A percentile compares a stretch with the other conserved stretches of the same genome.
phyloP scores from a whole-genome alignment of 2,329 filamentous ascomycete species.

The Colletotrichum navitas region DNA sequence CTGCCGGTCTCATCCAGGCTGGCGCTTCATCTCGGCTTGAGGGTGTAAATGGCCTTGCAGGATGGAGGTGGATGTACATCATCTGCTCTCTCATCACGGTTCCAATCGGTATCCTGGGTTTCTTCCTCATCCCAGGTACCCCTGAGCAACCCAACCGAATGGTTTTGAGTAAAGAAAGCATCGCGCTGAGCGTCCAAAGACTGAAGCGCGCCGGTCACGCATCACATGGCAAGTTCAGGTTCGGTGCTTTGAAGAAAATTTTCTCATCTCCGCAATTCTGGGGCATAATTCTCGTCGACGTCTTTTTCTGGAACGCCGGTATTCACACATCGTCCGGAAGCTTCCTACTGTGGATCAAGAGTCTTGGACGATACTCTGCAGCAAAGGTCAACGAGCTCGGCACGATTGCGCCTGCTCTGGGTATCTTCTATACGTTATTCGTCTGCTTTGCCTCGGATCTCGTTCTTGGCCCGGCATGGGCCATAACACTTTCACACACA shows the following conservation, averaged over 20 bases:
- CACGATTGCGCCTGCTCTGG: constrained; percentile 38
- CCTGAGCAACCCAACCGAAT: constrained; percentile 49
- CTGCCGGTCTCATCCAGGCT: constrained; percentile 58
- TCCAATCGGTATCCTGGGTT: constrained; percentile 54
- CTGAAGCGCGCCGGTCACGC: constrained; percentile 58
- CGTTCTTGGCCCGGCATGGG: constrained; percentile 52
- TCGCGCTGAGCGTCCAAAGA: constrained; percentile 45
- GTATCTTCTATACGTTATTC: constrained; percentile 34
- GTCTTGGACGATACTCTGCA: constrained; percentile 55
- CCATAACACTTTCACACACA: constrained; percentile 20
- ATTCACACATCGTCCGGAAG: constrained; percentile 53
- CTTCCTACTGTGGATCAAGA: constrained; percentile 57
- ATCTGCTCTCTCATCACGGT: constrained; percentile 59
- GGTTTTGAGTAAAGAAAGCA: constrained; percentile 47
- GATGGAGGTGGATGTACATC: constrained; percentile 63
- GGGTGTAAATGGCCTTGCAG: constrained; percentile 54
- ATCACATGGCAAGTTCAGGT: constrained; percentile 53
- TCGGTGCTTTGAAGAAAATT: constrained; percentile 51
- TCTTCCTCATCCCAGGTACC: constrained; percentile 54
- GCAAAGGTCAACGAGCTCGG: constrained; percentile 66
- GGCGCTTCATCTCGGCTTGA: constrained; percentile 59
- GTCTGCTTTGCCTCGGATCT: constrained; percentile 37
- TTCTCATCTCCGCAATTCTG: constrained; percentile 56
- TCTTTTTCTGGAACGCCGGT: constrained; percentile 63
- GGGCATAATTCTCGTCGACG: constrained; percentile 52